Evolutionary conservation across 2,329 filamentous ascomycete genomes (phyloP).

Genomic region (Aspergillus intermedius): DNA sequence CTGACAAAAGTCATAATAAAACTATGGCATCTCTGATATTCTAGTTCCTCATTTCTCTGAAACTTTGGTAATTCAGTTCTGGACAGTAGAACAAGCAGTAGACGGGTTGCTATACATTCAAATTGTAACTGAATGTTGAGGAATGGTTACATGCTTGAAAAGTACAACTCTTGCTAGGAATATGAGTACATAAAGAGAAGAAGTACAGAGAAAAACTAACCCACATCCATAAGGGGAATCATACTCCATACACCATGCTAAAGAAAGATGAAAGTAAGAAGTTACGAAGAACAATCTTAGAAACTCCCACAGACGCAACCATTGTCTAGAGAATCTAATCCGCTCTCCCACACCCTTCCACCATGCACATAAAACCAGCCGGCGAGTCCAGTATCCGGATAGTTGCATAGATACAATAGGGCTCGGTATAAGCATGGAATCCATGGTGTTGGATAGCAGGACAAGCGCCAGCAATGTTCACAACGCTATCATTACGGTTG

Average conservation of each 20-base stretch:
- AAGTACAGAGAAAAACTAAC: too few species aligned
- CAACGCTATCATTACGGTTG: neutral
- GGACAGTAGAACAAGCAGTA: too few species aligned
- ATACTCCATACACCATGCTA: neutral
- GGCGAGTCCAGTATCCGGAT: conserved; percentile 5
- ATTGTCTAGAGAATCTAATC: conserved; percentile 2
- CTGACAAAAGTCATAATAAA: too few species aligned
- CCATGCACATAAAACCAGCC: conserved; percentile 14
- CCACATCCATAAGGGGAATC: neutral
- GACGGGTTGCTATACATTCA: too few species aligned
- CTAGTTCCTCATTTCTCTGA: too few species aligned
- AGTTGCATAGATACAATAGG: conserved; percentile 9
- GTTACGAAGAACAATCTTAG: neutral
- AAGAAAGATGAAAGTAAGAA: neutral
- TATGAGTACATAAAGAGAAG: too few species aligned
- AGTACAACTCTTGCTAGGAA: too few species aligned
- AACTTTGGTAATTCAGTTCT: too few species aligned
- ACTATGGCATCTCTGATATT: too few species aligned
- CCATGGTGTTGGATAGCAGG: neutral
- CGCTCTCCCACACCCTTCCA: conserved; percentile 10
- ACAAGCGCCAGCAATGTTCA: neutral
- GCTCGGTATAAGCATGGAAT: conserved; percentile 12
- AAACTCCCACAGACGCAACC: too few species aligned
- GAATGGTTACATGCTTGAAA: too few species aligned
- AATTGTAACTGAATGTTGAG: too few species aligned